Conservation (phyloP, 768 basidiomycete species). For the Trichaptum fuscoviolaceum region DNA sequence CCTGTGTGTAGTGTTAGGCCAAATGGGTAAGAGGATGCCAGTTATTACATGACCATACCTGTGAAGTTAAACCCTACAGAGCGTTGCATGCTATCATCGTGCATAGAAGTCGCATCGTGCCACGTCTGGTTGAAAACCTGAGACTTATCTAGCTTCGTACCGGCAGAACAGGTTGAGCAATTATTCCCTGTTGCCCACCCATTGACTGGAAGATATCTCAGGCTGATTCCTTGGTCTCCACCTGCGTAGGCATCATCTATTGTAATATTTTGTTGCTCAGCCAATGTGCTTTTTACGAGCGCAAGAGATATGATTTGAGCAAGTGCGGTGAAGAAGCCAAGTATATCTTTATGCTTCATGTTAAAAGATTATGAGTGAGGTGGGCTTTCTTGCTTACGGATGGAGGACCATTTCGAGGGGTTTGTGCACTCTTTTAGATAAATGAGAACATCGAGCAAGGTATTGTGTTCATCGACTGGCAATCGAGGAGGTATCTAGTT, state of each 20-base stretch:
- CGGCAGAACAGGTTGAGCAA: slow-evolving; percentile 26
- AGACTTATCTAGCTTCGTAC: slow-evolving; percentile 19
- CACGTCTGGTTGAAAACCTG: slow-evolving; percentile 27
- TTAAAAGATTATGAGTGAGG: too few species aligned
- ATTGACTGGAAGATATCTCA: slow-evolving; percentile 29
- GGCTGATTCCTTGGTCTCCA: slow-evolving; percentile 22
- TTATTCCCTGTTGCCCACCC: slow-evolving; percentile 27
- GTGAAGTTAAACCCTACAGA: background rate
- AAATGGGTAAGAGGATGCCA: background rate
- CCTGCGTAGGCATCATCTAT: slow-evolving; percentile 37
- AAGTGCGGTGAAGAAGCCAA: background rate
- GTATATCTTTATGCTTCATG: too few species aligned
- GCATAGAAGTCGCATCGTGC: slow-evolving; percentile 27
- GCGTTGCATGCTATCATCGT: background rate
- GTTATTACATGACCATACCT: background rate
- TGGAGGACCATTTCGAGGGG: too few species aligned
- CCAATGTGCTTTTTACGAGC: background rate
- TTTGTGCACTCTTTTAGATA: too few species aligned
- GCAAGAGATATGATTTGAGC: background rate
- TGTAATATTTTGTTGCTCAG: slow-evolving; percentile 10
- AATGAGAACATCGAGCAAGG: too few species aligned
- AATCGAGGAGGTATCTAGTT: too few species aligned
- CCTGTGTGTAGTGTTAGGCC: background rate
- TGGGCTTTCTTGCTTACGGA: too few species aligned
- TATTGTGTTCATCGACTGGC: too few species aligned